Evolutionary conservation across 768 basidiomycete species (phyloP).

Genomic region (Ramaria sp.): DNA sequence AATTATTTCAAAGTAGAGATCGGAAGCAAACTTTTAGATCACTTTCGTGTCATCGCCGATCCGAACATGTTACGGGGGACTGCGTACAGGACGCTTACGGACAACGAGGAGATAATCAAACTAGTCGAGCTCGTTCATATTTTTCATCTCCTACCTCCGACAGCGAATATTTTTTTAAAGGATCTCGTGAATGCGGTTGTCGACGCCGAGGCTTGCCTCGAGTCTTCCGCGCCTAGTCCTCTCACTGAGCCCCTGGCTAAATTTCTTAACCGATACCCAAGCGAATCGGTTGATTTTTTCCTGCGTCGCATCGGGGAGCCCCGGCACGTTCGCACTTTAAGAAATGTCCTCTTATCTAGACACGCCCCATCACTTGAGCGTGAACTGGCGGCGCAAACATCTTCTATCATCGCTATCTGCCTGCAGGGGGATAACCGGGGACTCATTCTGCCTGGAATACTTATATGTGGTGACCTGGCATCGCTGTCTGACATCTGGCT

Average conservation of each 20-base stretch:
- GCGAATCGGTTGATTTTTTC: conserved; percentile 79
- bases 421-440: conserved; percentile 38
- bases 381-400: conserved; percentile 53
- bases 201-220: conserved; percentile 84
- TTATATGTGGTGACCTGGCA: conserved; percentile 68
- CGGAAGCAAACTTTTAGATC: conserved; percentile 92
- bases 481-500: conserved; percentile 62
- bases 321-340: conserved; percentile 69
- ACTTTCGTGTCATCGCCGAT: conserved; percentile 88
- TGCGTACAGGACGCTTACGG: conserved; percentile 65
- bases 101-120: conserved; percentile 87
- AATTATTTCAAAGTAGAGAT: conserved; percentile 99
- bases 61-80: conserved; percentile 75
- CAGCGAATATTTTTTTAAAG: conserved; percentile 86
- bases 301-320: conserved; percentile 67
- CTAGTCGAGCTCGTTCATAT: conserved; percentile 94
- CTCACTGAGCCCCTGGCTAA: conserved; percentile 89
- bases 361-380: conserved; percentile 64
- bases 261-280: conserved; percentile 85
- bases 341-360: conserved; percentile 71
- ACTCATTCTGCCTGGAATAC: conserved; percentile 57
- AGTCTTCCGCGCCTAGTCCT: conserved; percentile 80
- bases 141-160: conserved; percentile 89
- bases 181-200: conserved; percentile 81
- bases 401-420: conserved; percentile 38